phyloP scores from a whole-genome alignment of 177 flowering plant genomes.

The Vitis hybrid region DNA sequence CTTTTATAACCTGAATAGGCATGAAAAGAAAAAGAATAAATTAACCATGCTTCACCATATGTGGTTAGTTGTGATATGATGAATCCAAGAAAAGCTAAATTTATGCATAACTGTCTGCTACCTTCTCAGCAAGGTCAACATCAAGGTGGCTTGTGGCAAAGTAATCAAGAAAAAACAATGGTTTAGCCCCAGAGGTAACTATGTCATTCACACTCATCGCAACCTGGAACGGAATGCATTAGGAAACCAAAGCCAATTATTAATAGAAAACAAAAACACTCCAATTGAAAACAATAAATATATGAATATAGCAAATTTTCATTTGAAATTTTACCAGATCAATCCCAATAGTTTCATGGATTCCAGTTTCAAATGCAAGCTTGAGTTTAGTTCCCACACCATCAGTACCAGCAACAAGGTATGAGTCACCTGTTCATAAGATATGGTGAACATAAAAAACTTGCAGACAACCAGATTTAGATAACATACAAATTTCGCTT shows the following conservation, averaged over 20 bases:
- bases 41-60: not conserved
- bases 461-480: no score
- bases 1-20: conserved; percentile 74
- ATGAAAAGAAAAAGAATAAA: conserved; percentile 1
- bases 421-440: conserved; percentile 70
- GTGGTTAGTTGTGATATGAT: not conserved
- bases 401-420: conserved; percentile 98
- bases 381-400: conserved; percentile 97
- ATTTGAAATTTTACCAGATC: conserved; percentile 64
- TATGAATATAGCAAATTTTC: not conserved
- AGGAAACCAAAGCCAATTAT: not conserved
- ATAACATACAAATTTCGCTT: no score
- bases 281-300: no score
- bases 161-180: conserved; percentile 93
- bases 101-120: conserved; percentile 12
- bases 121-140: conserved; percentile 99
- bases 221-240: conserved; percentile 51
- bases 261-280: not conserved
- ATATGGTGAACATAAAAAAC: not conserved
- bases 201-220: conserved; percentile 99
- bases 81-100: not conserved
- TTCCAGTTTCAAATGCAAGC: conserved; percentile 95
- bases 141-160: conserved; percentile 94
- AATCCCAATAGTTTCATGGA: conserved; percentile 95
- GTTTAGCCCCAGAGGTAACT: conserved; percentile 96